Evolutionary conservation across 768 basidiomycete genomes (phyloP).

Genomic region (Boletus vermiculosoides): DNA sequence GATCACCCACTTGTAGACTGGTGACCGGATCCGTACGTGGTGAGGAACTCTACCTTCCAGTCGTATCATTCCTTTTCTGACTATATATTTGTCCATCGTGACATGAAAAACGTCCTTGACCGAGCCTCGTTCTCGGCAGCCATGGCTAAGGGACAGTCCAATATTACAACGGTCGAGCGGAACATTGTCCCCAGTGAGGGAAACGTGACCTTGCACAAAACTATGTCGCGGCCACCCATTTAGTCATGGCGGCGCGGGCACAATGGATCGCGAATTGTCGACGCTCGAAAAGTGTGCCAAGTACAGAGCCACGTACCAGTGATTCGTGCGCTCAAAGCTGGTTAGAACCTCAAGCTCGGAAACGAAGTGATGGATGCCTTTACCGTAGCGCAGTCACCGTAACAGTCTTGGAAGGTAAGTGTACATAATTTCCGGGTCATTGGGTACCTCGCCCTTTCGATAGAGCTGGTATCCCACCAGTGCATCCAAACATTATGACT

Average conservation of each 20-base stretch:
- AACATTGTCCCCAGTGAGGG: background rate
- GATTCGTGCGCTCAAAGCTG: conserved; percentile 52
- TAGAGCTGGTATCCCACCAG: background rate
- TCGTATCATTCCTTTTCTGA: too few species aligned
- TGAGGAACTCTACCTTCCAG: too few species aligned
- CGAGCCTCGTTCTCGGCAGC: background rate
- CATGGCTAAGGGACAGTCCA: conserved; percentile 3
- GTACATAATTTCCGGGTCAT: too few species aligned
- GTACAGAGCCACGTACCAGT: conserved; percentile 61
- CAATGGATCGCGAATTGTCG: conserved; percentile 55
- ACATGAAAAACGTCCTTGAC: background rate
- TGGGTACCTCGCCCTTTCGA: background rate
- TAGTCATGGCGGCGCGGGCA: conserved; percentile 81
- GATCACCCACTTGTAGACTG: too few species aligned
- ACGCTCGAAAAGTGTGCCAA: conserved; percentile 57
- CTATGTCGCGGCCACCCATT: conserved; percentile 37
- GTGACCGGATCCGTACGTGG: too few species aligned
- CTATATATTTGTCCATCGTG: background rate
- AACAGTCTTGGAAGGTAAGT: conserved; percentile 75
- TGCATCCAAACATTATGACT: background rate
- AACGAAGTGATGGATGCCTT: conserved; percentile 87
- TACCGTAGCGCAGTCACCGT: conserved; percentile 76
- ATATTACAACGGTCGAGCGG: background rate
- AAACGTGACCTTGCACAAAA: conserved; percentile 10
- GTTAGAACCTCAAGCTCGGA: conserved; percentile 59